A percentile compares a stretch with the other conserved stretches of the same genome.
Conservation (phyloP, 371 early-diverging fungal genomes). For the Chytridiales sp. region DNA sequence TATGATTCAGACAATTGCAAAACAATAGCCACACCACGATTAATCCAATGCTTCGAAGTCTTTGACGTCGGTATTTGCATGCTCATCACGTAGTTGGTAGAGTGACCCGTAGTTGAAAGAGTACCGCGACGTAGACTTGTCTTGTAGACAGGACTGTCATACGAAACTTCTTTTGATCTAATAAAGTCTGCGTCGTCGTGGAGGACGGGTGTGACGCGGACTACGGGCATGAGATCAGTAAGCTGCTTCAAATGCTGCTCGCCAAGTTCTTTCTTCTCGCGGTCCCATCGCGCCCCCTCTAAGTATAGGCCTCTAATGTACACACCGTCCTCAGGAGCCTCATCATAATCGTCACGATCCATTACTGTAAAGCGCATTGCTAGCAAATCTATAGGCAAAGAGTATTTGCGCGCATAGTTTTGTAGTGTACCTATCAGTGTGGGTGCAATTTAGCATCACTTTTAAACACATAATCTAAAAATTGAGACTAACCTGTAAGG, state of each 20-base stretch:
- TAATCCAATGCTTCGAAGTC: slow-evolving; percentile 52
- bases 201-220: slow-evolving; percentile 45
- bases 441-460: neutral
- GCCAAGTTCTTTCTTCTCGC: slow-evolving; percentile 35
- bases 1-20: slow-evolving; percentile 38
- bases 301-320: slow-evolving; percentile 56
- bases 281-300: slow-evolving; percentile 59
- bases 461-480: neutral
- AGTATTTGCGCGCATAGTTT: slow-evolving; percentile 59
- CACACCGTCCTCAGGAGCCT: slow-evolving; percentile 50
- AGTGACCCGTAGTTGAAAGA: slow-evolving; percentile 60
- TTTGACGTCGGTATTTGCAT: slow-evolving; percentile 42
- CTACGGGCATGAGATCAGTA: slow-evolving; percentile 53
- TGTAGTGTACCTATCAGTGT: slow-evolving; percentile 47
- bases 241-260: slow-evolving; percentile 50
- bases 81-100: slow-evolving; percentile 58
- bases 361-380: slow-evolving; percentile 49
- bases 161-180: slow-evolving; percentile 29
- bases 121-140: slow-evolving; percentile 55
- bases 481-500: slow-evolving; percentile 45
- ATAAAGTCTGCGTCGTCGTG: slow-evolving; percentile 41
- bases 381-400: slow-evolving; percentile 56
- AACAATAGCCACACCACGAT: slow-evolving; percentile 54
- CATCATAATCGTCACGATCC: slow-evolving; percentile 35
- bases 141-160: slow-evolving; percentile 61